Evolutionary conservation across 192 early-diverging fungal species (phyloP), one percentile per base, ranked within the genome.

Genomic region (Coemansia reversa): DNA sequence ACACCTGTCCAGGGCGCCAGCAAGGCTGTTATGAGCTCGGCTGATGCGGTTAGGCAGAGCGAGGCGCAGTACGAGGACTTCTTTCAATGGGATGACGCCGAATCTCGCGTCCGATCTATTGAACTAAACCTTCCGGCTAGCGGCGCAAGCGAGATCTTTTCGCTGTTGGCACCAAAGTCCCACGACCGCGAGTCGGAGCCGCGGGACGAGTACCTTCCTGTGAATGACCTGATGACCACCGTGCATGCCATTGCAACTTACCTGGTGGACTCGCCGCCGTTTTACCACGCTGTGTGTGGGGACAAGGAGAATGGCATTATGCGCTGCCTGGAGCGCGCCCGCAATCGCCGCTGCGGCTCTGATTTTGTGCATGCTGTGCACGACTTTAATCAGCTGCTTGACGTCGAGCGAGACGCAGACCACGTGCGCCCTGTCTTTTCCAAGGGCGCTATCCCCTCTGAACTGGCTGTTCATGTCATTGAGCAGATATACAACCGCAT

Each of bases 401-500:
- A 62, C 60, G 52, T 47, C 71, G 86, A 60, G 62, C 75, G 49
- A 55, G 78, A 12, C 65, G 70, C 5, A 29, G 58, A 45, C 42
- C 77, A 47, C 33, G 58, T 51, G 62, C 63, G 30, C 51, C 60
- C 61, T 68, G 51, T 33, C 70, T 49, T 54, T 9, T 69, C 49
- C 71, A 82, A 51, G 54, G 63, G 42, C 66, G 66, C 60, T 60
- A 76, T 63, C 8, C 83, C 84, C 5, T 83, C 84, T 23, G 90
- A 89, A 24, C 76, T 97, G 55, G 90, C 96, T 9, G 79, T 87
- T 33, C 92, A 94, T 70, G 83, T 97, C 25, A 70, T 97, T 54
- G 88, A 92, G 66, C 94, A 98, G 75, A 84, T 90, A 1, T 97
- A 97, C 80, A 89, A 87, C 60, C 89, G 95, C 18, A 86, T 92